Evolutionary conservation across 1,284 basidiomycete genomes (phyloP).

Genomic region (Ganoderma meredithae): DNA sequence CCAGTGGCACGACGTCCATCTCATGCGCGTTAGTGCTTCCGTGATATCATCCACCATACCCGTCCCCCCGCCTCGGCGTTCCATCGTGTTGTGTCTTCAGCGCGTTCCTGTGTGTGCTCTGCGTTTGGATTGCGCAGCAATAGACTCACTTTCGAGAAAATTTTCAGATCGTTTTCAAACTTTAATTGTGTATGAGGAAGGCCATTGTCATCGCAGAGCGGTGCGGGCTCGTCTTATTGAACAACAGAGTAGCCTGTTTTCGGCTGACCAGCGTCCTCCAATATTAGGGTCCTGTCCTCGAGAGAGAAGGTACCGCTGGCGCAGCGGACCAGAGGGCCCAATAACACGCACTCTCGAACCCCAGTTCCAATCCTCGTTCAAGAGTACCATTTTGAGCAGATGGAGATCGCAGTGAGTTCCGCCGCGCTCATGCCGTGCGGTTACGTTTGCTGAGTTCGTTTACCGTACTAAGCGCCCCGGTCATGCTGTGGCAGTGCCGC

Average conservation of each 20-base stretch:
- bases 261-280: neutral
- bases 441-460: neutral
- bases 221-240: neutral
- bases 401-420: neutral
- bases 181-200: neutral
- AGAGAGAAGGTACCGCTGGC: neutral
- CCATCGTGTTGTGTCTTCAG: neutral
- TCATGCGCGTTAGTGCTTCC: neutral
- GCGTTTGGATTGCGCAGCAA: neutral
- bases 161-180: slow-evolving; percentile 2
- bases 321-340: neutral
- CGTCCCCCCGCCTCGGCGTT: slow-evolving; percentile 2
- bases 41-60: neutral
- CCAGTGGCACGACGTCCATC: neutral
- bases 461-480: neutral
- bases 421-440: neutral
- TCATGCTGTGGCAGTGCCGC: slow-evolving; percentile 1
- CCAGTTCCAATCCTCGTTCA: neutral
- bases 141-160: neutral
- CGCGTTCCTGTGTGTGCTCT: neutral
- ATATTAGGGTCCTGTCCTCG: neutral
- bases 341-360: neutral
- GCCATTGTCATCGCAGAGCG: neutral
- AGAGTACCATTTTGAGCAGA: neutral
- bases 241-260: neutral